Evolutionary conservation across 345 rosid genomes (phyloP), one percentile per base, ranked within the genome.

Genomic region (Ricinus communis): DNA sequence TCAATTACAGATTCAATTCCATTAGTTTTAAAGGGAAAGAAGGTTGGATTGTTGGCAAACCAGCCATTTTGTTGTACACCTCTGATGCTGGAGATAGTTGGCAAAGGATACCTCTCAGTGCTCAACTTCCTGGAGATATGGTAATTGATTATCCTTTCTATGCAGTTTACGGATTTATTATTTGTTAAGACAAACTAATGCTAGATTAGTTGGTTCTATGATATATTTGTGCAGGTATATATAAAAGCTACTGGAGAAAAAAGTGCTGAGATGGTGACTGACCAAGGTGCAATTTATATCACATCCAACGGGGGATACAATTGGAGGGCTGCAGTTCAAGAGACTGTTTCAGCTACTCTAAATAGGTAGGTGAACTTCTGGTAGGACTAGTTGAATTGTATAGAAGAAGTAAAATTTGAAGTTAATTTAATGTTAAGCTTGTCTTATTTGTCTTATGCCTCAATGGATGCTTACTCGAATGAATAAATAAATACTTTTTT

Each of bases 1-100:
- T 94, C 80, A 94, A 94, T 74, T 94, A 91, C 40, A 88, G 98
- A 68, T 94, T 94, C 74, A 94, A 94, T 78, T 86, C 97, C 15
- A 85, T 91, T 45, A 90, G 95, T 65, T 94, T 94, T 73, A 80
- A 79, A 69, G 97, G 97, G 18, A 94, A 90, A 76, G 91, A 94
- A 76, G 98, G 98, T 6, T 94, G 98, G 97, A 94, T 94, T 75
- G 89, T 94, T 60, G 95, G 97, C 18, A 94, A 94, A 69, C 98
- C 97, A 65, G 84, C 95, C 6, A 91, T 94, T 70, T 87, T 94
- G 77, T 72, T 94, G 83, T 82, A 94, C 78, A 94, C 96, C 41
- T 69, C 90, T 5, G 89, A 91, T 68, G 90, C 86, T 19, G 97
- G 96, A 62, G 88, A 84, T 65, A 91, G 84, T 75, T 94, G 97